Evolutionary conservation across 768 basidiomycete genomes (phyloP), one percentile per base, ranked within the genome.

Genomic region (Infundibulicybe gibba): DNA sequence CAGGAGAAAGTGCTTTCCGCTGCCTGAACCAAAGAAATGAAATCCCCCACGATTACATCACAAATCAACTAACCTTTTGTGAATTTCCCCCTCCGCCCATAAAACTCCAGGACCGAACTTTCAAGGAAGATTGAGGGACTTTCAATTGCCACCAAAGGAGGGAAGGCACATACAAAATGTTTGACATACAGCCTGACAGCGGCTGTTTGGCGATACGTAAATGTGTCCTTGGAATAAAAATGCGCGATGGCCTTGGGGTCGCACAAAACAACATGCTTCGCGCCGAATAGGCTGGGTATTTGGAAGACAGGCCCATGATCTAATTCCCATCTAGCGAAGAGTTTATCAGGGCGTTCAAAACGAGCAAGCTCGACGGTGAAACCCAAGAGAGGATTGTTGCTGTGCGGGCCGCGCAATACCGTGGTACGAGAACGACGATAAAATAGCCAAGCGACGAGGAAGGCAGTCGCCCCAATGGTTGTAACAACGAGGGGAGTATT

Each of bases 201-300:
- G 2, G 58, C 61, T 0, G 68, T 69, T 31, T 72, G 72, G 1
- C 70, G 58, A 50, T 83, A 83, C 0, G 62, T 66, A 41, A 63
- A 76, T 0, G 79, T 75, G 43, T 82, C 81, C 46, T 61, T 68
- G 12, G 72, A 62, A 47, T 70, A 77, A 34, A 79, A 69, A 50
- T 83, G 77, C 0, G 71, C 65, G 15, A 76, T 60, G 0, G 81
- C 79, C 58, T 74, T 79, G 3, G 72, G 71, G 50, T 79, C 79
- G 38, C 66, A 63, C 5, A 78, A 57, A 3, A 74, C 54, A 17
- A 79, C 53, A 5, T 52, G 54, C 6, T 43, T 58, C 0, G 63
- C 53, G 0, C 72, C 73, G 6, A 79, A 48, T 1, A 60, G 49
- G 1, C 54, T 52, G 0, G 78, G 68, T 13, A 79, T 48, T 12